Percentiles rank a stretch among this genome's conserved stretches.
Evolutionary conservation across 176 grass and related monocot species (phyloP).

Genomic region (Metroxylon sagu): DNA sequence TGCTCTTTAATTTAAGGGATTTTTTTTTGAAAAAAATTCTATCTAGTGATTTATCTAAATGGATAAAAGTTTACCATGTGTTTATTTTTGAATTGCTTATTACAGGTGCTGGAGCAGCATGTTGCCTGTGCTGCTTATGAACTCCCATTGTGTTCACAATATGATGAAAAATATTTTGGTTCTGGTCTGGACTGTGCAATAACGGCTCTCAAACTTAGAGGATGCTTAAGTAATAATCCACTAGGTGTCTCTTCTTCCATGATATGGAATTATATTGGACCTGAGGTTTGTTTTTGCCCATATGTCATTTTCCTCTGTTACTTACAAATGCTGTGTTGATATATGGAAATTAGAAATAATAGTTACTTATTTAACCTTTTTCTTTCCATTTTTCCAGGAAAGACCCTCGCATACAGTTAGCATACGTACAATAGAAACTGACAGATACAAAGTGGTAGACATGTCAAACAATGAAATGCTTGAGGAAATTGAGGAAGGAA

Average conservation of each 20-base stretch:
- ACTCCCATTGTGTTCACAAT: constrained; percentile 73
- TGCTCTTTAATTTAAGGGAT: too few relatives aligned
- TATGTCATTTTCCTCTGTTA: background rate
- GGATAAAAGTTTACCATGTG: too few relatives aligned
- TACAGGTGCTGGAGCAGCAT: constrained; percentile 75
- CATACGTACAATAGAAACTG: constrained; percentile 74
- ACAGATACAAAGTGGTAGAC: constrained; percentile 66
- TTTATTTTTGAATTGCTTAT: too few relatives aligned
- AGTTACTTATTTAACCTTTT: constrained; percentile 8
- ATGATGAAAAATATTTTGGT: constrained; percentile 70
- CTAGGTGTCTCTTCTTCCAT: constrained; percentile 50
- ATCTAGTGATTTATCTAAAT: too few relatives aligned
- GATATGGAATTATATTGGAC: constrained; percentile 86
- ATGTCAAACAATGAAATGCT: constrained; percentile 49
- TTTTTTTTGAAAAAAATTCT: too few relatives aligned
- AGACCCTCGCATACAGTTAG: constrained; percentile 68
- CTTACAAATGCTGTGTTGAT: background rate
- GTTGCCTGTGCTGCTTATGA: constrained; percentile 86
- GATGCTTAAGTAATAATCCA: constrained; percentile 51
- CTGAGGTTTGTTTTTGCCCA: constrained; percentile 38
- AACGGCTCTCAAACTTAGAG: constrained; percentile 50
- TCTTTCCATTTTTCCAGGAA: constrained; percentile 35
- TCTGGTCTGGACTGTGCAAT: constrained; percentile 37
- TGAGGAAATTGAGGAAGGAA: constrained; percentile 98
- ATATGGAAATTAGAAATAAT: constrained; percentile 5